phyloP scores from a whole-genome alignment of 148 eudicot species.

The Talinum fruticosum region DNA sequence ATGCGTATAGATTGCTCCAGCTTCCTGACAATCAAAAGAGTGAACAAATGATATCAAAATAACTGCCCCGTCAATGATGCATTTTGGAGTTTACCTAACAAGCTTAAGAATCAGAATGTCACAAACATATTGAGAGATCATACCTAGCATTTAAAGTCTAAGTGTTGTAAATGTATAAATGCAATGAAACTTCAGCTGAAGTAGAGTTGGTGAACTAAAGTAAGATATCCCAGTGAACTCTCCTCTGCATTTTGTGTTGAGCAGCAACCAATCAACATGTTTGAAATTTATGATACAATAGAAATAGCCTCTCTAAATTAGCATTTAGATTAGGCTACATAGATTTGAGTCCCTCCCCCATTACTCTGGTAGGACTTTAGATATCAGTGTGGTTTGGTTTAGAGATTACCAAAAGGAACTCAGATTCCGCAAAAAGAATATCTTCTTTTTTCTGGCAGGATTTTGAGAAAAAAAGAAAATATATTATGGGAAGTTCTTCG shows the following conservation, averaged over 20 bases:
- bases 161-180: background rate
- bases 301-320: background rate
- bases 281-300: background rate
- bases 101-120: too few species aligned
- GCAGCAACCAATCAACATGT: background rate
- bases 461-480: too few species aligned
- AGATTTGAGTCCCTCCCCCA: too few species aligned
- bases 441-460: too few species aligned
- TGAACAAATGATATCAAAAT: constrained; percentile 6
- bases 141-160: too few species aligned
- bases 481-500: too few species aligned
- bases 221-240: background rate
- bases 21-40: constrained; percentile 58
- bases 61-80: background rate
- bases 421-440: too few species aligned
- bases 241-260: background rate
- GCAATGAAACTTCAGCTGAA: background rate
- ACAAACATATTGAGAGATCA: too few species aligned
- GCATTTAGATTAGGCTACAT: background rate
- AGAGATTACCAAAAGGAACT: too few species aligned
- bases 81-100: background rate
- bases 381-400: too few species aligned
- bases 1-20: constrained; percentile 84
- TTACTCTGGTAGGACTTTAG: too few species aligned
- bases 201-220: background rate